Evolutionary conservation across 805 yeast species (phyloP).

Genomic region (Candida pseudoglaebosa): DNA sequence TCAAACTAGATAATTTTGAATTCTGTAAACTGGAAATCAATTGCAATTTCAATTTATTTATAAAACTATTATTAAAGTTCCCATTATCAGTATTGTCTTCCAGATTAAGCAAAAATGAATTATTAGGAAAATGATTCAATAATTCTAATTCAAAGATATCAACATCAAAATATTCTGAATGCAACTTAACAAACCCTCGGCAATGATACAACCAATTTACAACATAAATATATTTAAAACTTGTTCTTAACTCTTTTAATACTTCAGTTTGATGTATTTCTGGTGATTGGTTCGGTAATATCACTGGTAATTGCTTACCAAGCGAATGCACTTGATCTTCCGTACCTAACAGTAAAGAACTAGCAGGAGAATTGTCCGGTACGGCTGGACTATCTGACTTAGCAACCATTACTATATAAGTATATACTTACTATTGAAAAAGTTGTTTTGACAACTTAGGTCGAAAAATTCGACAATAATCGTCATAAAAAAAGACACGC

Average conservation of each 20-base stretch:
- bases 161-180: constrained; percentile 51
- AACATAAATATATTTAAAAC: constrained; percentile 23
- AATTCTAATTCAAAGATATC: constrained; percentile 63
- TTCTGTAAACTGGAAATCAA: constrained; percentile 40
- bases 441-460: too few relatives aligned
- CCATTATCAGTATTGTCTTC: constrained; percentile 2
- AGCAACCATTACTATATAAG: not conserved
- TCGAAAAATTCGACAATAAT: too few relatives aligned
- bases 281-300: constrained; percentile 16
- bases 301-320: constrained; percentile 17
- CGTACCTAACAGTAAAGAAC: constrained; percentile 10
- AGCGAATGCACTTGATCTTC: constrained; percentile 16
- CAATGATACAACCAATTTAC: constrained; percentile 56
- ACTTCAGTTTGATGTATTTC: constrained; percentile 8
- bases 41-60: constrained; percentile 41
- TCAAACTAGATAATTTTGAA: constrained; percentile 23
- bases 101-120: constrained; percentile 3
- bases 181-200: constrained; percentile 48
- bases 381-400: constrained; percentile 1
- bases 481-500: too few relatives aligned
- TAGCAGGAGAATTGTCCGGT: not conserved
- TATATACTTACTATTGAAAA: too few relatives aligned
- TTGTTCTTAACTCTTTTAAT: constrained; percentile 13
- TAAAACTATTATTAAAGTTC: constrained; percentile 17
- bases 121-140: constrained; percentile 20